Percentiles rank a stretch among this genome's conserved stretches.
phyloP scores from a whole-genome alignment of 495 filamentous ascomycete genomes.

The Astrocystis sublimbata region DNA sequence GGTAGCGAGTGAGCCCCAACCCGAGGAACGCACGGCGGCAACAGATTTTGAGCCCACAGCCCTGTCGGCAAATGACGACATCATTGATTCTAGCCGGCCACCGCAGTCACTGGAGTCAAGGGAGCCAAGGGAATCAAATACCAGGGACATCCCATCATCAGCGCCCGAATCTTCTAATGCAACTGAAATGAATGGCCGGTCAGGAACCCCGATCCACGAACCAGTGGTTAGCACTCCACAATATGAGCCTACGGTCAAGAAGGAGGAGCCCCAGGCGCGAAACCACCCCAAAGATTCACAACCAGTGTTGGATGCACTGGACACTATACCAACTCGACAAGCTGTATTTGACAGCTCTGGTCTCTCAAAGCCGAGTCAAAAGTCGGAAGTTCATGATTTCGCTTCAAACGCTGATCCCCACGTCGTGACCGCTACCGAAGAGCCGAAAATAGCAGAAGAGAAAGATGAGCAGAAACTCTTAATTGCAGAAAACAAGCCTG shows the following conservation, averaged over 20 bases:
- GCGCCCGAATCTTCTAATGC: neutral
- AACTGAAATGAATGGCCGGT: neutral
- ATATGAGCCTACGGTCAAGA: neutral
- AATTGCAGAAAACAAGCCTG: constrained; percentile 24
- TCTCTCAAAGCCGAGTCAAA: neutral
- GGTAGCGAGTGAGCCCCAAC: neutral
- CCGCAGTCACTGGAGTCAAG: neutral
- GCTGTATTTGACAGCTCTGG: constrained; percentile 18
- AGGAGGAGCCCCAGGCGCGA: neutral
- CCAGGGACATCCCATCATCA: neutral
- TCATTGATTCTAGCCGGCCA: too few species aligned
- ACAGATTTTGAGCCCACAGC: neutral
- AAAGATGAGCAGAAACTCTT: constrained; percentile 13
- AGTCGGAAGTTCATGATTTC: neutral
- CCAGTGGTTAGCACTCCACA: neutral
- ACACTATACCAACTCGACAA: constrained; percentile 37
- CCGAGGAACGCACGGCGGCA: neutral
- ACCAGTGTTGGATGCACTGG: constrained; percentile 30
- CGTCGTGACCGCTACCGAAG: neutral
- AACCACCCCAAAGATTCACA: constrained; percentile 14
- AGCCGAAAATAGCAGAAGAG: neutral
- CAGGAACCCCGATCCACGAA: neutral
- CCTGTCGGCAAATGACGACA: neutral
- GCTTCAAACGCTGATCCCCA: neutral
- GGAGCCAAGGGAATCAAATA: neutral